Conservation (phyloP, 2,329 filamentous ascomycete genomes). For the Fusarium sp. region DNA sequence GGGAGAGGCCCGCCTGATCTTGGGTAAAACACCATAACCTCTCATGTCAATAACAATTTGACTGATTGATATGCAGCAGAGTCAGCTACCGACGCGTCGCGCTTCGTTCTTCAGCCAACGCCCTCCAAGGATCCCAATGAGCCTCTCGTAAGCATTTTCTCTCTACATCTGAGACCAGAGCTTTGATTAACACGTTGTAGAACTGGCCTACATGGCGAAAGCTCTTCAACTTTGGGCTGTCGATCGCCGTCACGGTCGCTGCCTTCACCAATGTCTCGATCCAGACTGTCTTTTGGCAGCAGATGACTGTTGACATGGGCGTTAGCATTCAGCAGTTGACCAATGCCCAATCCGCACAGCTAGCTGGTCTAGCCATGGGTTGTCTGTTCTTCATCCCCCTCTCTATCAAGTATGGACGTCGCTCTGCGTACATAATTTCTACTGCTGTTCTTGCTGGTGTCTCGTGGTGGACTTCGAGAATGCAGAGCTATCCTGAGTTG, state of each 20-base stretch:
- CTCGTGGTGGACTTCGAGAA: constrained; percentile 39
- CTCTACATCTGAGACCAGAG: too few relatives aligned
- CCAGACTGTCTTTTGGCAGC: constrained; percentile 48
- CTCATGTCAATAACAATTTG: neutral
- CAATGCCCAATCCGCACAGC: constrained; percentile 42
- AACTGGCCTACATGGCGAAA: constrained; percentile 48
- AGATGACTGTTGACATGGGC: constrained; percentile 47
- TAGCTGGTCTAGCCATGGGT: constrained; percentile 47
- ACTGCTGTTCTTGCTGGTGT: constrained; percentile 39
- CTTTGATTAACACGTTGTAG: constrained; percentile 8
- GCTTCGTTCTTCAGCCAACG: constrained; percentile 32
- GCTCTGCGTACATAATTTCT: constrained; percentile 46
- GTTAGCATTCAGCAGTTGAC: constrained; percentile 43
- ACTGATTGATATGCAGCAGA: constrained; percentile 18
- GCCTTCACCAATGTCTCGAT: constrained; percentile 44
- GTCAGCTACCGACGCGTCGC: constrained; percentile 25
- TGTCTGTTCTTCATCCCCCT: constrained; percentile 51
- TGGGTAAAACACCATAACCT: constrained; percentile 12
- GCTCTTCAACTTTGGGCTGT: constrained; percentile 44
- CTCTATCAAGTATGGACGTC: constrained; percentile 49
- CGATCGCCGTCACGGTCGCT: constrained; percentile 42
- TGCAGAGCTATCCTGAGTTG: constrained; percentile 38
- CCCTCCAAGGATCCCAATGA: constrained; percentile 47
- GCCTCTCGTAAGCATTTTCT: constrained; percentile 40
- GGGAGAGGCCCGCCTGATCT: constrained; percentile 30